Evolutionary conservation across 768 basidiomycete species (phyloP).

Genomic region (Tylopilus intermedius): DNA sequence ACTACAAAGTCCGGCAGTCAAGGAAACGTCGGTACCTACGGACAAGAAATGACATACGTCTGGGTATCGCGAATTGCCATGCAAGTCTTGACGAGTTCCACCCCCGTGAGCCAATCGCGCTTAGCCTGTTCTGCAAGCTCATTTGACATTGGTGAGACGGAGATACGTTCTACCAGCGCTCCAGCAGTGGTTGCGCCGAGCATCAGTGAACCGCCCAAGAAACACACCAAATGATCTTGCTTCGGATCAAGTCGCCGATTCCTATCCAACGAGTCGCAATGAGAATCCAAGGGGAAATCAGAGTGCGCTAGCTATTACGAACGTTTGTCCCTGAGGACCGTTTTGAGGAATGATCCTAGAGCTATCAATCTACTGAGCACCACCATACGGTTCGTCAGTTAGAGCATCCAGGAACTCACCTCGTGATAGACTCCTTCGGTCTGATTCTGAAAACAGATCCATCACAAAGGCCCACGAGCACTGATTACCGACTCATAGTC

Average conservation of each 20-base stretch:
- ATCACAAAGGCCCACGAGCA: neutral
- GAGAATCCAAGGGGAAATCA: conserved; percentile 5
- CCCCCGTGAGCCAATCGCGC: conserved; percentile 80
- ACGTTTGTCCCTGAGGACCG: conserved; percentile 31
- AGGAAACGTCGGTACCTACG: neutral
- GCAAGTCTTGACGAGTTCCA: conserved; percentile 82
- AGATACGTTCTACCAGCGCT: conserved; percentile 47
- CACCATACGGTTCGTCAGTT: neutral
- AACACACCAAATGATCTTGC: conserved; percentile 95
- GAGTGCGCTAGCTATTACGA: conserved; percentile 13
- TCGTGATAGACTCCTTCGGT: conserved; percentile 75
- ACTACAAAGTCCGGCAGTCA: conserved; percentile 33
- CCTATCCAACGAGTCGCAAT: conserved; percentile 33
- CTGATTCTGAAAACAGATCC: conserved; percentile 43
- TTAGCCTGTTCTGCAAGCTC: conserved; percentile 58
- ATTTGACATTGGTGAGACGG: conserved; percentile 59
- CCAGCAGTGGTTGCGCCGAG: conserved; percentile 77
- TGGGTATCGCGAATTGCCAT: conserved; percentile 79
- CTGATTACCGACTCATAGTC: conserved; percentile 22
- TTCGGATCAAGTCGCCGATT: conserved; percentile 76
- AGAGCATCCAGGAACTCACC: conserved; percentile 36
- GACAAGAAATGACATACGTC: conserved; percentile 49
- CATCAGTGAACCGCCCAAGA: conserved; percentile 88
- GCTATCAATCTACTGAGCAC: conserved; percentile 40
- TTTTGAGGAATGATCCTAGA: conserved; percentile 79